A percentile compares a stretch with the other conserved stretches of the same genome.
phyloP scores from a whole-genome alignment of 2,329 filamentous ascomycete genomes.

The Epichloe sp. region DNA sequence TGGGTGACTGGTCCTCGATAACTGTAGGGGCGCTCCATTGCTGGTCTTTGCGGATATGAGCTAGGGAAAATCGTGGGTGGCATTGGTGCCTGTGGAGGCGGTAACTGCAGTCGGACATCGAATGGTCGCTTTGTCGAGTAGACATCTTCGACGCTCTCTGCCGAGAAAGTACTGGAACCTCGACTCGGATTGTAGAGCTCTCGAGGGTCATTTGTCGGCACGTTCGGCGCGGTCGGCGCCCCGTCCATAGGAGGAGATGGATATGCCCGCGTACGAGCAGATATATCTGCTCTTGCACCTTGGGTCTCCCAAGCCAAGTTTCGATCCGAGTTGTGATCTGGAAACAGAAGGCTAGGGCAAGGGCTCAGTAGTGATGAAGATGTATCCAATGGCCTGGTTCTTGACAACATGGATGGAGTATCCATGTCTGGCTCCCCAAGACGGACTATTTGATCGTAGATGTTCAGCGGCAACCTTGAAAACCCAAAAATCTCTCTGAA shows the following conservation, averaged over 20 bases:
- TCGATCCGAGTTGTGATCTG: slow-evolving; percentile 36
- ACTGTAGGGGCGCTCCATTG: slow-evolving; percentile 11
- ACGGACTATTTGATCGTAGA: background rate
- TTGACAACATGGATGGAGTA: slow-evolving; percentile 39
- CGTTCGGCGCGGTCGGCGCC: slow-evolving; percentile 51
- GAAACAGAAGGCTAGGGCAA: slow-evolving; percentile 43
- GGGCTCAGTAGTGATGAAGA: slow-evolving; percentile 39
- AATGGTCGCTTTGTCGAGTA: slow-evolving; percentile 22
- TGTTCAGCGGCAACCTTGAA: background rate
- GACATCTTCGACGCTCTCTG: slow-evolving; percentile 33
- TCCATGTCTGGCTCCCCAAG: slow-evolving; percentile 29
- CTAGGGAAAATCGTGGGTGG: slow-evolving; percentile 7
- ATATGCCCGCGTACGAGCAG: slow-evolving; percentile 47
- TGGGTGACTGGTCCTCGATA: slow-evolving; percentile 15
- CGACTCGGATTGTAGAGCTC: slow-evolving; percentile 43
- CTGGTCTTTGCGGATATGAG: slow-evolving; percentile 15
- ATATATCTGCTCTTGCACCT: slow-evolving; percentile 28
- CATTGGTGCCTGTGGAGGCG: slow-evolving; percentile 13
- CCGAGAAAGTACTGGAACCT: slow-evolving; percentile 27
- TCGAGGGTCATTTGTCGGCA: slow-evolving; percentile 44
- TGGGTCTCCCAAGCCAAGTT: slow-evolving; percentile 3
- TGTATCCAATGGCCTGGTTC: slow-evolving; percentile 29
- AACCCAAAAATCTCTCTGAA: background rate
- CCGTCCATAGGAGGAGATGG: slow-evolving; percentile 65
- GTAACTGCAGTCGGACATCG: slow-evolving; percentile 13